Conservation (phyloP, 441 rosid genomes). For the Biscutella auriculata region DNA sequence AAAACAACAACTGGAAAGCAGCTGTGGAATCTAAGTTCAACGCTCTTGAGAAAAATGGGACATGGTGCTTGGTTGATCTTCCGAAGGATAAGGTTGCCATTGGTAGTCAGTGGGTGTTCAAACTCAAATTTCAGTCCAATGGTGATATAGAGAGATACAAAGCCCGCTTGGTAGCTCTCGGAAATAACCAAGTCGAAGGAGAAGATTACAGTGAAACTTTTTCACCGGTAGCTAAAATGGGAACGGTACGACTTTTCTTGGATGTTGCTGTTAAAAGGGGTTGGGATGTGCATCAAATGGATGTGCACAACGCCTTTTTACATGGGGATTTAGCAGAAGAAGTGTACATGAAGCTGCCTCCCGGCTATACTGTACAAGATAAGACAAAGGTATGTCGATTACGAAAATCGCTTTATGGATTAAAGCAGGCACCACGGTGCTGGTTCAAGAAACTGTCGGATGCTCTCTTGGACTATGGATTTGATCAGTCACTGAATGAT, state of each 20-base stretch:
- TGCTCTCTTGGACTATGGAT: not conserved
- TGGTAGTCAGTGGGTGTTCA: not conserved
- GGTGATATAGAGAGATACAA: not conserved
- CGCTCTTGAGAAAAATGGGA: too few relatives aligned
- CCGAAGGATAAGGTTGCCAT: not conserved
- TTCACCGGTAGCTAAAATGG: not conserved
- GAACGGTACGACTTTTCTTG: not conserved
- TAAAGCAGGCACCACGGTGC: not conserved
- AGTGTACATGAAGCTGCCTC: too few relatives aligned
- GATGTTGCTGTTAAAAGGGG: not conserved
- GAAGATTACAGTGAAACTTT: not conserved
- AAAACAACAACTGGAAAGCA: too few relatives aligned
- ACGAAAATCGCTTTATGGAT: too few relatives aligned
- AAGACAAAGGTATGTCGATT: too few relatives aligned
- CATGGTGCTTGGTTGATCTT: too few relatives aligned
- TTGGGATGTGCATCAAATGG: too few relatives aligned
- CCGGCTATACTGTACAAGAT: too few relatives aligned
- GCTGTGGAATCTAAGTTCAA: too few relatives aligned
- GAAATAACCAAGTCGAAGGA: not conserved
- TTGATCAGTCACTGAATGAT: not conserved
- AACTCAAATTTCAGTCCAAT: too few relatives aligned
- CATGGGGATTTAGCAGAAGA: too few relatives aligned
- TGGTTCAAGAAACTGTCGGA: not conserved
- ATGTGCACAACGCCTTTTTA: too few relatives aligned
- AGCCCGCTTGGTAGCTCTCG: not conserved